phyloP scores from a whole-genome alignment of 495 filamentous ascomycete species.

The Penicillium verhagenii region DNA sequence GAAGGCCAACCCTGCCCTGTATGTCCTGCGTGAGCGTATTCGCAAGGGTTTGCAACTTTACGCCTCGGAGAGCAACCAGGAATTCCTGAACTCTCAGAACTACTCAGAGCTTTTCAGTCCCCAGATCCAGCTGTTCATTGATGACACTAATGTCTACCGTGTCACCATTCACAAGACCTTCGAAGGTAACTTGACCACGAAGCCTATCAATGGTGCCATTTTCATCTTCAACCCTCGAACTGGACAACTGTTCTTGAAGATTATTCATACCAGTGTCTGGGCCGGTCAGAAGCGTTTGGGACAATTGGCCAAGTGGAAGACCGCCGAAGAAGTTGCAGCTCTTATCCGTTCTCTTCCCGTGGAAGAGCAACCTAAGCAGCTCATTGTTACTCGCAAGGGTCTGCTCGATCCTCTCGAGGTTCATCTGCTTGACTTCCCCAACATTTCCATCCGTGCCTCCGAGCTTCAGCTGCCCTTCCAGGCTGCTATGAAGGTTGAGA shows the following conservation, averaged over 20 bases:
- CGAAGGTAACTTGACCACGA: conserved; percentile 98
- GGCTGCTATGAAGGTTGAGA: conserved; percentile 99
- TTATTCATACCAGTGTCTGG: conserved; percentile 99
- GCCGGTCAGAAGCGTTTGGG: conserved; percentile 99
- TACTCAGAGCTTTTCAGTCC: conserved; percentile 99
- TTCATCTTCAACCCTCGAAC: conserved; percentile 99
- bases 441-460: conserved; percentile 97
- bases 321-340: conserved; percentile 98
- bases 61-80: conserved; percentile 98
- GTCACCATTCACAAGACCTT: conserved; percentile 99
- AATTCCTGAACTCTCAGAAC: conserved; percentile 99
- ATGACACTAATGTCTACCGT: conserved; percentile 99
- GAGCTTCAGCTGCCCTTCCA: conserved; percentile 99
- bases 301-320: conserved; percentile 99
- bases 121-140: conserved; percentile 98
- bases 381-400: conserved; percentile 98
- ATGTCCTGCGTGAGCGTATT: conserved; percentile 96
- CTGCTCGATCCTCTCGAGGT: conserved; percentile 96
- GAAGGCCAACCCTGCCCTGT: conserved; percentile 98
- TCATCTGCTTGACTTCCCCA: conserved; percentile 96
- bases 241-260: conserved; percentile 97
- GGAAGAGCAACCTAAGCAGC: conserved; percentile 98
- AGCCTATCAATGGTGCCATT: conserved; percentile 99
- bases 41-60: conserved; percentile 98
- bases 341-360: conserved; percentile 95